Conservation (phyloP, 805 yeast species). For the Kazachstania psychrophila region DNA sequence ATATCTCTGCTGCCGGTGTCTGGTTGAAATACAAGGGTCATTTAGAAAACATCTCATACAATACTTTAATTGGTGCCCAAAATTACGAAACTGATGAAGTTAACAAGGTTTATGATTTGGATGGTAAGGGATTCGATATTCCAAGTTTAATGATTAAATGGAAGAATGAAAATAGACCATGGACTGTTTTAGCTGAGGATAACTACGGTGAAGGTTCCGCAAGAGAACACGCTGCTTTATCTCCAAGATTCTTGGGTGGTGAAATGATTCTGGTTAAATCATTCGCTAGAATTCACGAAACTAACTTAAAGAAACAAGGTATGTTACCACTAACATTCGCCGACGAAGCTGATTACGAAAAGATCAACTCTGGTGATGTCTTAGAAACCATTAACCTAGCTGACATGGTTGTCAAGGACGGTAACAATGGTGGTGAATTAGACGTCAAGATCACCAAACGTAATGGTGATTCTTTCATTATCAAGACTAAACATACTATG, state of each 20-base stretch:
- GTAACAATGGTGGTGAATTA: constrained; percentile 79
- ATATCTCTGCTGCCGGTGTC: constrained; percentile 96
- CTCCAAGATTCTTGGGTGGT: constrained; percentile 93
- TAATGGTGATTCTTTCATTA: constrained; percentile 59
- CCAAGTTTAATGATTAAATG: constrained; percentile 97
- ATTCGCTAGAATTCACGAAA: constrained; percentile 97
- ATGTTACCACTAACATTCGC: constrained; percentile 92
- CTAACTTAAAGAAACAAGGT: constrained; percentile 96
- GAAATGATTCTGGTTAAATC: constrained; percentile 81
- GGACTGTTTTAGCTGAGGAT: constrained; percentile 96
- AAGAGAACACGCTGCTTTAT: constrained; percentile 96
- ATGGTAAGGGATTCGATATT: constrained; percentile 67
- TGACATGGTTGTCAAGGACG: constrained; percentile 71
- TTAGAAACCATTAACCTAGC: constrained; percentile 64
- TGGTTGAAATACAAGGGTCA: constrained; percentile 99
- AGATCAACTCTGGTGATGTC: constrained; percentile 64
- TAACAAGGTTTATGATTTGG: constrained; percentile 78
- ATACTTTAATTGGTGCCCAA: constrained; percentile 93
- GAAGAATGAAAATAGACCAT: constrained; percentile 75
- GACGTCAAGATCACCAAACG: constrained; percentile 63
- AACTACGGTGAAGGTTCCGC: constrained; percentile 99
- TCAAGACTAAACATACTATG: constrained; percentile 89
- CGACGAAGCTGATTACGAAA: constrained; percentile 81
- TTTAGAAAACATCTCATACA: constrained; percentile 87
- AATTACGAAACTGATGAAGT: constrained; percentile 96